Conservation (phyloP, 2,329 filamentous ascomycete species). For the Pezicula carpinea region DNA sequence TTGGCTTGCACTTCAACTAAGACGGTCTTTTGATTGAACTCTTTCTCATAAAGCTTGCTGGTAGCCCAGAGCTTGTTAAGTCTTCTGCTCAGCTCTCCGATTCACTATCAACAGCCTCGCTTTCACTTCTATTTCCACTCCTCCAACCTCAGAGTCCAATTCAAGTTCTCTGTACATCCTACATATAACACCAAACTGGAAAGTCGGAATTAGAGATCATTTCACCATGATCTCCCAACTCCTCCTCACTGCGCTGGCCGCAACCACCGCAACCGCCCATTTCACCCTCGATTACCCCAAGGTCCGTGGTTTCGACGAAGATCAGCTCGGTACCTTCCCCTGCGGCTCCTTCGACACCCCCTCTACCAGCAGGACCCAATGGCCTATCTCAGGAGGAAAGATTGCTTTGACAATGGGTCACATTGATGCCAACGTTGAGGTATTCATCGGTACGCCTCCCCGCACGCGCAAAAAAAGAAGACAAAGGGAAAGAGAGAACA, state of each 20-base stretch:
- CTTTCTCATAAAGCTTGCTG: slow-evolving; percentile 1
- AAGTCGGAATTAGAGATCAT: slow-evolving; percentile 1
- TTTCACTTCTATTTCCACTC: neutral
- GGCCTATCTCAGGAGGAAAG: slow-evolving; percentile 43
- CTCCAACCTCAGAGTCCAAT: neutral
- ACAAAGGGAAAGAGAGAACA: neutral
- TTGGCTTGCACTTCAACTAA: no score
- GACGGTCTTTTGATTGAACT: neutral
- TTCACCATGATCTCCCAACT: slow-evolving; percentile 15
- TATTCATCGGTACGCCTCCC: slow-evolving; percentile 14
- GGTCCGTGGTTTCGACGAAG: slow-evolving; percentile 39
- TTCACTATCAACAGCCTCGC: slow-evolving; percentile 1
- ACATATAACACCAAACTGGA: neutral
- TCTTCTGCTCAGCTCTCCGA: neutral
- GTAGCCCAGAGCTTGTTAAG: neutral
- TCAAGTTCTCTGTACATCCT: neutral
- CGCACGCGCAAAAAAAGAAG: neutral
- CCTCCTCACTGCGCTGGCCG: slow-evolving; percentile 30
- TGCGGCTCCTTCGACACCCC: slow-evolving; percentile 42
- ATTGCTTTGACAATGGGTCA: slow-evolving; percentile 50
- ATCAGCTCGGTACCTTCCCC: slow-evolving; percentile 34
- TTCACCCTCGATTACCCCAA: slow-evolving; percentile 50
- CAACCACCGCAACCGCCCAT: slow-evolving; percentile 42
- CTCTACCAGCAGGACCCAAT: slow-evolving; percentile 39
- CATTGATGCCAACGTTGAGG: slow-evolving; percentile 24